These are phyloP conservation scores for Asterochloris sp. DNA, from an alignment of 139 green algal species.

Conservation along the genomic window DNA sequence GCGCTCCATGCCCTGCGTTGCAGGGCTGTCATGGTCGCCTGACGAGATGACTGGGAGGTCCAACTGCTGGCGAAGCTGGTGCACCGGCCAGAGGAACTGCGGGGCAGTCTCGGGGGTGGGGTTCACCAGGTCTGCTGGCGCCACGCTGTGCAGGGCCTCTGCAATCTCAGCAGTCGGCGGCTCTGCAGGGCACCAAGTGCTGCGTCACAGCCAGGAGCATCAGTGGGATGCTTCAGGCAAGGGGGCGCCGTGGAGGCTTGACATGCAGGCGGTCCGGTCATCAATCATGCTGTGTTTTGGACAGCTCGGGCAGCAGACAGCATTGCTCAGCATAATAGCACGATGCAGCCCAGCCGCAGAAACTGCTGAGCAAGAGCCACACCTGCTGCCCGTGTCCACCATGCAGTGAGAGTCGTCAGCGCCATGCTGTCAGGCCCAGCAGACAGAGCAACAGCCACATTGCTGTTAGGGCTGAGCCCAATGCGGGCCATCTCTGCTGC, in stretches of 20 bases:
- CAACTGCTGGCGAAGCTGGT: not conserved
- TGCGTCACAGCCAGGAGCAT: too few relatives aligned
- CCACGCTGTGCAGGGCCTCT: not conserved
- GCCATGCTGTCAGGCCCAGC: constrained; percentile 51
- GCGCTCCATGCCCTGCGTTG: too few relatives aligned
- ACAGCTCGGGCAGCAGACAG: too few relatives aligned
- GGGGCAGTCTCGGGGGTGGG: not conserved
- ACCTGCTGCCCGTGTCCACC: constrained; percentile 11
- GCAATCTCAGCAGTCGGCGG: not conserved
- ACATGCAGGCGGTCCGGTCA: too few relatives aligned
- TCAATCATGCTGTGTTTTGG: too few relatives aligned
- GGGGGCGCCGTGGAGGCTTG: too few relatives aligned
- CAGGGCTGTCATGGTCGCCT: too few relatives aligned
- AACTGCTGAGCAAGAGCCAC: not conserved
- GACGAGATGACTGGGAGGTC: not conserved
- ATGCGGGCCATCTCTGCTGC: not conserved
- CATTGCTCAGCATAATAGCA: not conserved
- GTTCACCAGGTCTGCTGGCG: not conserved
- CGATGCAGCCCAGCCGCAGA: not conserved
- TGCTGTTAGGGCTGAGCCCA: not conserved
- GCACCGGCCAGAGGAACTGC: not conserved
- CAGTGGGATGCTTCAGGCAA: too few relatives aligned
- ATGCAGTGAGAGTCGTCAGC: constrained; percentile 29
- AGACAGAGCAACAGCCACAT: constrained; percentile 41
- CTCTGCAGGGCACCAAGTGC: not conserved